A percentile compares a stretch with the other conserved stretches of the same genome.
Evolutionary conservation across 768 basidiomycete species (phyloP).

Genomic region (Rhodotorula graminis): DNA sequence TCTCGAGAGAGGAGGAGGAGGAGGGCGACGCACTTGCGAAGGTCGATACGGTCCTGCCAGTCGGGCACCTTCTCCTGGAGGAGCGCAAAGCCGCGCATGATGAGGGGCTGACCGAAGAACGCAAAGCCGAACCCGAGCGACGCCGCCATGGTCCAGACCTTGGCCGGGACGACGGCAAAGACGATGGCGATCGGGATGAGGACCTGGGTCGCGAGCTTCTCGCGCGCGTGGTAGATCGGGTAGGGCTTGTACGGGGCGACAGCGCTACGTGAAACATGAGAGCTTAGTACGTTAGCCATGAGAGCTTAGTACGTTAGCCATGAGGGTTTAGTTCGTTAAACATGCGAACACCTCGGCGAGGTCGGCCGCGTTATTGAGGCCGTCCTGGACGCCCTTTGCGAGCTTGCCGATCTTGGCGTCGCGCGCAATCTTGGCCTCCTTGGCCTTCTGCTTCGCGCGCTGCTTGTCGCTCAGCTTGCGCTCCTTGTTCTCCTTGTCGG

Average conservation of each 20-base stretch:
- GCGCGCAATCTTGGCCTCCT: constrained; percentile 45
- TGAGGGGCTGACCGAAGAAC: constrained; percentile 48
- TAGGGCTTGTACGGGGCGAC: constrained; percentile 47
- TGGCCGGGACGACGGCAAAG: constrained; percentile 40
- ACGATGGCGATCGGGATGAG: constrained; percentile 44
- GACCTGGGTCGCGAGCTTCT: constrained; percentile 47
- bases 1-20: not conserved
- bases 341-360: constrained; percentile 45
- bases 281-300: too few relatives aligned
- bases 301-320: too few relatives aligned
- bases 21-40: constrained; percentile 45
- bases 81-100: constrained; percentile 43
- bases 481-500: constrained; percentile 41
- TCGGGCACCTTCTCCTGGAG: constrained; percentile 47
- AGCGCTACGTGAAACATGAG: constrained; percentile 41
- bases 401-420: constrained; percentile 47
- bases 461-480: constrained; percentile 31
- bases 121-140: constrained; percentile 47
- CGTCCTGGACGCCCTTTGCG: constrained; percentile 47
- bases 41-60: constrained; percentile 48
- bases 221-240: constrained; percentile 46
- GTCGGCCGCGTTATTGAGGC: constrained; percentile 47
- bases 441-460: constrained; percentile 20
- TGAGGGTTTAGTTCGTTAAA: too few relatives aligned
- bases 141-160: constrained; percentile 45